These are phyloP conservation scores for Hyphopichia homilentoma DNA, from an alignment of 805 yeast species.

Conservation along the genomic window DNA sequence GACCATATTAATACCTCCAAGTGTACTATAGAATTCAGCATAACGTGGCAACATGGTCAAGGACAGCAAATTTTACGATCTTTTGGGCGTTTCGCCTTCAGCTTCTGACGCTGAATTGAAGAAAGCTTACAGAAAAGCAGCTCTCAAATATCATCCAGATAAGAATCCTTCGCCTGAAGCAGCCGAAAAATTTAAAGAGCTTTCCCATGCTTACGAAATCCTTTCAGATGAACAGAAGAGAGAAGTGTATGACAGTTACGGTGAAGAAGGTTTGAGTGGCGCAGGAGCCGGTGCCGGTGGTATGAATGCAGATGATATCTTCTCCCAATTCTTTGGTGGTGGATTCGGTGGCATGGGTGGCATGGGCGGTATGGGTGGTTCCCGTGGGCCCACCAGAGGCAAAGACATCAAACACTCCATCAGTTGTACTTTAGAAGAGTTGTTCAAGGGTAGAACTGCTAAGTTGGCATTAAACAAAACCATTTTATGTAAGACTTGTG, in stretches of 20 bases:
- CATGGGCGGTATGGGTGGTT: constrained; percentile 63
- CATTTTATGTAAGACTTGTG: constrained; percentile 80
- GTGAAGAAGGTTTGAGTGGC: constrained; percentile 87
- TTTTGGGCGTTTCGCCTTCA: constrained; percentile 64
- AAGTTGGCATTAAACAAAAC: constrained; percentile 94
- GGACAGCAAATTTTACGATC: constrained; percentile 74
- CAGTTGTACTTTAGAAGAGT: constrained; percentile 83
- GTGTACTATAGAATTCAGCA: too few species aligned
- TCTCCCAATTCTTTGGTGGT: constrained; percentile 78
- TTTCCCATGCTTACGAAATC: constrained; percentile 85
- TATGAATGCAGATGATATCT: constrained; percentile 65
- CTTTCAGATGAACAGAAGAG: constrained; percentile 86
- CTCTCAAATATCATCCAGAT: constrained; percentile 80
- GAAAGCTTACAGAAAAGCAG: constrained; percentile 79
- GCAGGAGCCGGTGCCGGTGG: constrained; percentile 58
- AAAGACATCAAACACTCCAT: constrained; percentile 89
- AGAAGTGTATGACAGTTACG: constrained; percentile 82
- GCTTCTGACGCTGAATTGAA: constrained; percentile 72
- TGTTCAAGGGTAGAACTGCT: constrained; percentile 90
- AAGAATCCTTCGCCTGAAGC: constrained; percentile 85
- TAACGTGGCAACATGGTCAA: constrained; percentile 75
- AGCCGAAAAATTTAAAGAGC: constrained; percentile 91
- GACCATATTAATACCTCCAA: too few species aligned
- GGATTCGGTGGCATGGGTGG: constrained; percentile 52
- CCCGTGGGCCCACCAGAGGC: constrained; percentile 83